Conservation (phyloP, 495 filamentous ascomycete species). For the Trypethelium eluteriae region DNA sequence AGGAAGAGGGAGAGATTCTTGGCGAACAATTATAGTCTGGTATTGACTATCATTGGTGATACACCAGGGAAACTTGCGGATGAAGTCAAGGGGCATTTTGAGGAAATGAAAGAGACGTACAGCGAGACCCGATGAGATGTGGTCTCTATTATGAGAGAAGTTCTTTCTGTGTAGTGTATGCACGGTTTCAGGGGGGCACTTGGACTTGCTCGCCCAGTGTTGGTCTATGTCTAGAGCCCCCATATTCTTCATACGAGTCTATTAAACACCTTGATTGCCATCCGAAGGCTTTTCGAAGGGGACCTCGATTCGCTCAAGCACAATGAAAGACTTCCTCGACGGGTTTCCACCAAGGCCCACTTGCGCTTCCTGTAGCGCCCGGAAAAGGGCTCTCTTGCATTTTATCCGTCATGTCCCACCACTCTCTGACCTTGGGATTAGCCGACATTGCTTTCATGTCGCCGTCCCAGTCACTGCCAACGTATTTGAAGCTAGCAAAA, state of each 20-base stretch:
- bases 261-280: no score
- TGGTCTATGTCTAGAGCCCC: not conserved
- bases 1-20: conserved; percentile 81
- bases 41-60: conserved; percentile 84
- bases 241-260: not conserved
- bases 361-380: conserved; percentile 56
- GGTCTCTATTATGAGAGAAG: conserved; percentile 21
- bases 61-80: conserved; percentile 67
- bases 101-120: conserved; percentile 44
- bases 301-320: not conserved
- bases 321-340: conserved; percentile 59
- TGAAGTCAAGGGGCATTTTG: conserved; percentile 65
- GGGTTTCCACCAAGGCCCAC: conserved; percentile 63
- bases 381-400: conserved; percentile 57
- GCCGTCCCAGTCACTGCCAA: conserved; percentile 57
- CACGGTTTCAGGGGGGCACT: not conserved
- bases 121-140: not conserved
- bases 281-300: not conserved
- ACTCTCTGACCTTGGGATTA: conserved; percentile 63
- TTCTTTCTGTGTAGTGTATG: not conserved
- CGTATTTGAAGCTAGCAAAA: conserved; percentile 68
- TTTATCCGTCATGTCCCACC: conserved; percentile 71
- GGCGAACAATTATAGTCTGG: conserved; percentile 87
- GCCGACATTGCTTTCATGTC: conserved; percentile 67
- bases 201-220: not conserved